Base-by-base conservation (phyloP, 208 protist genomes). In the Trypanosoma scelopori region DNA sequence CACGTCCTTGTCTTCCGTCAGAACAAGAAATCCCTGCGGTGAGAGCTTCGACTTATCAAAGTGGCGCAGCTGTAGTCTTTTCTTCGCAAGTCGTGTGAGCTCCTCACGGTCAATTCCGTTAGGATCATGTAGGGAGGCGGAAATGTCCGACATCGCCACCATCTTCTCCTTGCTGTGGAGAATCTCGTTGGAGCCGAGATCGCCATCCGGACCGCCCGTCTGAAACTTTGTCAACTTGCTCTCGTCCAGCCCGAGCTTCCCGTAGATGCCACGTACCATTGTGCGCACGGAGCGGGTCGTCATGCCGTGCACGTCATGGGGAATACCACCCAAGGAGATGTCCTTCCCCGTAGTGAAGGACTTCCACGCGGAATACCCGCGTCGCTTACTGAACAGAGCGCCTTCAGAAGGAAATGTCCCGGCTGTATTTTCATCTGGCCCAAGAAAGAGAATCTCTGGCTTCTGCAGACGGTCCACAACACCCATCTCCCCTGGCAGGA, bases 331-430 rank as follows among this genome's bases (percentile, higher is more conserved):
- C 23, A 95, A 64, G 7, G 74, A 79, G 32, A 89, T 60, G 53
- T 93, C 81, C 78, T 99, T 99, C 65, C 97, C 97, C 30, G 97
- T 98, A 48, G 97, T 98, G 69, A 99, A 98, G 55, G 92, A 94
- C 76, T 98, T 98, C 96, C 97, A 98, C 49, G 86, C 90, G 11
- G 61, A 57, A 73, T 90, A 96, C 42, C 89, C 90, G 46, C 92
- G 84, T 15, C 76, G 52, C 72, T 92, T 96, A 70, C 91, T 89
- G 80, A 87, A 78, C 35, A 92, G 63, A 18, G 87, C 82, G 41
- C 85, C 89, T 6, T 76, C 81, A 18, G 79, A 78, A 4, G 83
- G 82, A 74, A 94, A 87, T 30, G 79, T 85, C 69, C 97, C 91
- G 25, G 95, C 95, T 4, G 95, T 98, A 76, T 95, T 93, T 78